Conservation (phyloP, 192 early-diverging fungal genomes). For the Coemansia sp. region DNA sequence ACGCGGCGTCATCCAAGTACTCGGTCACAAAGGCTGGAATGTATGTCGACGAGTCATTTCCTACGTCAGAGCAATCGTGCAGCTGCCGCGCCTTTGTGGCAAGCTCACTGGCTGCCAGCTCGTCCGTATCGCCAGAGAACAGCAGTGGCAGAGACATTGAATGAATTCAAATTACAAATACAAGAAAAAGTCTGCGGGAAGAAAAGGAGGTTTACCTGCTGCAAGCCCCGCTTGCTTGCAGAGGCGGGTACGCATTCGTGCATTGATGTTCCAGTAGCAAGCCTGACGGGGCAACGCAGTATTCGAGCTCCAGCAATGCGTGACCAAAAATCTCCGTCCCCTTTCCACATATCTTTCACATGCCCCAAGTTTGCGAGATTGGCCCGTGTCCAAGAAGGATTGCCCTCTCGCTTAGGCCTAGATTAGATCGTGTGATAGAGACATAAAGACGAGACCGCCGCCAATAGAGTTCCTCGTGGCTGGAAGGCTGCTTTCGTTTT, state of each 20-base stretch:
- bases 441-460: too few relatives aligned
- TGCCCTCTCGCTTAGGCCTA: neutral
- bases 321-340: neutral
- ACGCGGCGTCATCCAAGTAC: conserved; percentile 31
- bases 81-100: conserved; percentile 10
- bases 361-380: neutral
- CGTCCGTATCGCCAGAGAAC: neutral
- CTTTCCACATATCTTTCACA: neutral
- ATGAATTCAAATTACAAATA: neutral
- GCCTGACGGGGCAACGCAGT: neutral
- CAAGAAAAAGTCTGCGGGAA: neutral
- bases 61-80: neutral
- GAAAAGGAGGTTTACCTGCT: neutral
- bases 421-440: neutral
- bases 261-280: neutral
- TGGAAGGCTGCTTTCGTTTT: neutral
- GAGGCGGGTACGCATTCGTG: too few relatives aligned
- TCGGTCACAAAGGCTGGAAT: conserved; percentile 34
- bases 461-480: neutral
- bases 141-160: neutral
- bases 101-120: conserved; percentile 2
- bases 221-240: too few relatives aligned
- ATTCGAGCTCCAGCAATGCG: neutral
- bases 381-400: neutral
- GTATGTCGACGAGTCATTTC: conserved; percentile 20